Evolutionary conservation across 495 filamentous ascomycete species (phyloP), one percentile per base, ranked within the genome.

Genomic region (Delitschia confertaspora): DNA sequence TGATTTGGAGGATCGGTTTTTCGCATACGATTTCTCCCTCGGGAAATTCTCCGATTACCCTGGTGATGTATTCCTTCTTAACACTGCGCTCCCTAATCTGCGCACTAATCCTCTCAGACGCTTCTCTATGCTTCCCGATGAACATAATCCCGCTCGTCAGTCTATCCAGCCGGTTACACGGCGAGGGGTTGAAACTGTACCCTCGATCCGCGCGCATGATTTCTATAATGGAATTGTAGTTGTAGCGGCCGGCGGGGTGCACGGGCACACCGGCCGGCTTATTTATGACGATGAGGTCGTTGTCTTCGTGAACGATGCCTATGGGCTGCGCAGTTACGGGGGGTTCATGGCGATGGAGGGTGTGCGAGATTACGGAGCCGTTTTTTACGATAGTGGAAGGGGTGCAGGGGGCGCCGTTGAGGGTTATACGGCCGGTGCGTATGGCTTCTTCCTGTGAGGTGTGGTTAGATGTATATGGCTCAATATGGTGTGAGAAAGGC

Each of bases 81-180:
- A 98, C 80, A 7, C 78, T 84, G 24, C 91, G 72, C 2, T 68
- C 71, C 43, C 72, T 72, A 16, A 98, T 79, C 58, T 93, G 78
- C 14, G 60, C 56, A 35, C 77, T 74, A 49, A 98, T 73, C 30
- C 70, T 65, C 32, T 91, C 88, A 2, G 91, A 88, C 0, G 83
- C 85, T 58, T 80, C 76, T 32, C 78, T 65, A 34, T 80, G 69
- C 59, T 96, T 96, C 8, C 81, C 89, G 42, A 96, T 80, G 64
- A 98, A 98, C 91, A 98, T 98, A 48, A 98, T 78, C 18, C 91
- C 91, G 35, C 85, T 93, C 0, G 91, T 98, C 45, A 98, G 64
- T 32, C 91, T 70, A 58, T 98, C 91, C n/a, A 98, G 76, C 25
- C 91, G 73, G 56, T 98, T 94, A 66, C 88, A 95, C 0, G 93